Evolutionary conservation across 208 protist species (phyloP).

Genomic region (Trypanosoma congolense): DNA sequence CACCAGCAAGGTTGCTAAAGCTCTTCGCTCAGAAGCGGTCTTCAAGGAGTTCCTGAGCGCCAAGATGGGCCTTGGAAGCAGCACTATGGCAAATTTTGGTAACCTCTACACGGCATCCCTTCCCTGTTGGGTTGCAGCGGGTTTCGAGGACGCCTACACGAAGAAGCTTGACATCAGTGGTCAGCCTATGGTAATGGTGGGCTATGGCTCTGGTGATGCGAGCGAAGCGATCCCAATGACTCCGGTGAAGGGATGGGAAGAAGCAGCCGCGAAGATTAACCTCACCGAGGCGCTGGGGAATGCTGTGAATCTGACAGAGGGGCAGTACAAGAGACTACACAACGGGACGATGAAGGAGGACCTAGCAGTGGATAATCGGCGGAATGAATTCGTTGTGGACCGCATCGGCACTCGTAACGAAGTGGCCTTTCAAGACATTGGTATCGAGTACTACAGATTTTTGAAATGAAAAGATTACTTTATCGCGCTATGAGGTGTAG

Average conservation of each 20-base stretch:
- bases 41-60: constrained; percentile 70
- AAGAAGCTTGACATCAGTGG: constrained; percentile 78
- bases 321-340: constrained; percentile 84
- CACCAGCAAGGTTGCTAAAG: constrained; percentile 79
- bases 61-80: constrained; percentile 88
- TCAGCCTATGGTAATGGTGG: constrained; percentile 87
- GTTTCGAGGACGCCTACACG: constrained; percentile 80
- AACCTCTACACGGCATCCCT: constrained; percentile 90
- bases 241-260: constrained; percentile 76
- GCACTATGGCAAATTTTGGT: constrained; percentile 83
- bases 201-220: constrained; percentile 85
- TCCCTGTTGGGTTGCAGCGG: constrained; percentile 84
- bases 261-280: constrained; percentile 76
- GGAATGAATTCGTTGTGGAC: constrained; percentile 81
- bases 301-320: constrained; percentile 61
- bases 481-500: too few relatives aligned
- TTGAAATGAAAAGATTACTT: constrained; percentile 61
- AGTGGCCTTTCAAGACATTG: constrained; percentile 84
- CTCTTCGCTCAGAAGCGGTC: constrained; percentile 68
- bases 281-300: constrained; percentile 66
- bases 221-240: constrained; percentile 84
- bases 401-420: constrained; percentile 78
- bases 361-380: constrained; percentile 40
- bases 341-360: constrained; percentile 69
- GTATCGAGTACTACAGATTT: constrained; percentile 88